phyloP scores from a whole-genome alignment of 1,284 basidiomycete species.

The Trametes sp. region DNA sequence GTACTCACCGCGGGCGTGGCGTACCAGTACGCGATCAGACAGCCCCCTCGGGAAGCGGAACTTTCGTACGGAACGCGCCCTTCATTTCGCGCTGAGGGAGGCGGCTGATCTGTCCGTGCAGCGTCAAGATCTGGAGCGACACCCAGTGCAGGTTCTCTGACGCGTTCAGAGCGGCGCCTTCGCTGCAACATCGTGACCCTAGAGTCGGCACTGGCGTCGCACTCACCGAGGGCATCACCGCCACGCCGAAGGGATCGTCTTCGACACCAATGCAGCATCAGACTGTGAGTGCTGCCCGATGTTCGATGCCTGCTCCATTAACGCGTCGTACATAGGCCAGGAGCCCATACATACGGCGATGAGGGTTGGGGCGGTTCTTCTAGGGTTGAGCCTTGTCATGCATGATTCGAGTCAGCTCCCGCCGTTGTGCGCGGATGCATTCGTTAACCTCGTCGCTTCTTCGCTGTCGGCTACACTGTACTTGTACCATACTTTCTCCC shows the following conservation, averaged over 20 bases:
- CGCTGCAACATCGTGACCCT: constrained; percentile 7
- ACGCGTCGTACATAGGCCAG: not conserved
- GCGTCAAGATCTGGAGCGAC: constrained; percentile 53
- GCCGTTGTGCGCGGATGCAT: not conserved
- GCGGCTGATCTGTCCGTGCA: constrained; percentile 25
- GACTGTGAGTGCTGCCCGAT: not conserved
- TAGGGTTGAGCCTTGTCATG: not conserved
- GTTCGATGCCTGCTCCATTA: not conserved
- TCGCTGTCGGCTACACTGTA: constrained; percentile 3
- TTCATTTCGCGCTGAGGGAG: not conserved
- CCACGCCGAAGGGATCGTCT: constrained; percentile 5
- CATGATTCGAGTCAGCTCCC: constrained; percentile 6
- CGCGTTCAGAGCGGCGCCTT: constrained; percentile 40
- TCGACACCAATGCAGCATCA: not conserved
- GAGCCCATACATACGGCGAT: not conserved
- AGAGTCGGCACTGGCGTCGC: constrained; percentile 13
- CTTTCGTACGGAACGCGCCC: constrained; percentile 34
- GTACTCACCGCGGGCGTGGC: constrained; percentile 41
- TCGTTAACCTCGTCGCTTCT: not conserved
- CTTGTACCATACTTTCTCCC: constrained; percentile 20
- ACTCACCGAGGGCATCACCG: constrained; percentile 22
- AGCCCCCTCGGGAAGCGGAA: constrained; percentile 44
- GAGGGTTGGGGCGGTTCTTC: not conserved
- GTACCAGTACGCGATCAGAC: constrained; percentile 41
- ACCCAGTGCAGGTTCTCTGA: constrained; percentile 46